Conservation (phyloP, 208 protist species). For the Leishmania gerbilli region DNA sequence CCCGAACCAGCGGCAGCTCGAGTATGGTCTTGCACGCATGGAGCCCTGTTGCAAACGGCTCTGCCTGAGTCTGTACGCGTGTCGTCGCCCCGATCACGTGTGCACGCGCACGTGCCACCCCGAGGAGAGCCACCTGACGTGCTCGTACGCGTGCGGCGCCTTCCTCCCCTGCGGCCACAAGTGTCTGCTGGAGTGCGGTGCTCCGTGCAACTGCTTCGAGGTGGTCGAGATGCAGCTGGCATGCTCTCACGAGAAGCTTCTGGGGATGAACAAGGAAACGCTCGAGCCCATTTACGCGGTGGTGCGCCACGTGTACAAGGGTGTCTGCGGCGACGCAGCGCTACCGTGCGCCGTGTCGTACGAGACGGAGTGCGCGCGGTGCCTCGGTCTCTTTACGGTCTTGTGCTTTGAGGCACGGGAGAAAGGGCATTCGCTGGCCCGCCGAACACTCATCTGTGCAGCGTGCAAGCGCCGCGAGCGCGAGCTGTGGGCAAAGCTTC, state of each 20-base stretch:
- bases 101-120: conserved; percentile 74
- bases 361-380: conserved; percentile 76
- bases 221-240: conserved; percentile 56
- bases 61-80: conserved; percentile 65
- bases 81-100: conserved; percentile 55
- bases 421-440: conserved; percentile 46
- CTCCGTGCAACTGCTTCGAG: conserved; percentile 84
- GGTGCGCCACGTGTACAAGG: conserved; percentile 80
- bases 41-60: conserved; percentile 52
- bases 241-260: conserved; percentile 71
- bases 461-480: conserved; percentile 67
- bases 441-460: conserved; percentile 66
- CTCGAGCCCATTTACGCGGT: conserved; percentile 72
- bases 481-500: conserved; percentile 68
- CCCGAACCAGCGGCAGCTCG: conserved; percentile 71
- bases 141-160: conserved; percentile 62
- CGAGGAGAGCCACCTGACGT: conserved; percentile 39
- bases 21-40: conserved; percentile 53
- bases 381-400: conserved; percentile 59
- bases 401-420: conserved; percentile 71
- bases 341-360: conserved; percentile 81
- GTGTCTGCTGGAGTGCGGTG: conserved; percentile 62
- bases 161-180: conserved; percentile 74
- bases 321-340: conserved; percentile 65
- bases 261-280: conserved; percentile 68